Percentiles rank a stretch among this genome's conserved stretches.
These are phyloP conservation scores for Fraxinus americana DNA, from an alignment of 257 asterid genomes.

Conservation along the genomic window DNA sequence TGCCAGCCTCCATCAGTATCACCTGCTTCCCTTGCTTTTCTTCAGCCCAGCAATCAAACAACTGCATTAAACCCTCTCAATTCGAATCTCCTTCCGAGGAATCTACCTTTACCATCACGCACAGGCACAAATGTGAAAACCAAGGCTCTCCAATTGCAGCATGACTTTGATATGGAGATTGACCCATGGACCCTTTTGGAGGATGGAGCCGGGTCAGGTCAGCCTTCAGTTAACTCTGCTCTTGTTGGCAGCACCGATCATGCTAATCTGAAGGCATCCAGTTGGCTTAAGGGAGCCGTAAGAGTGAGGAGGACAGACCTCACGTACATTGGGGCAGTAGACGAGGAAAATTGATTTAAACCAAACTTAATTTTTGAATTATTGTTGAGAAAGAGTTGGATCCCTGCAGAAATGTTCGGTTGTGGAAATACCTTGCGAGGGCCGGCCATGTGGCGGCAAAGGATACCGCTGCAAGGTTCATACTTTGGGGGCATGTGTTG, in stretches of 20 bases:
- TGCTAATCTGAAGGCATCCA: slow-evolving; percentile 71
- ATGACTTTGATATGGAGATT: slow-evolving; percentile 56
- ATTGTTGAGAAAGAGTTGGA: slow-evolving; percentile 22
- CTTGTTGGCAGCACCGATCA: slow-evolving; percentile 53
- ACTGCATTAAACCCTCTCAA: slow-evolving; percentile 46
- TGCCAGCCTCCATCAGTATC: slow-evolving; percentile 79
- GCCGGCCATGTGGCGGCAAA: slow-evolving; percentile 29
- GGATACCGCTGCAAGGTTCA: slow-evolving; percentile 46
- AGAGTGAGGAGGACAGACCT: slow-evolving; percentile 86
- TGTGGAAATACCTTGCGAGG: background rate
- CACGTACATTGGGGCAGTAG: slow-evolving; percentile 80
- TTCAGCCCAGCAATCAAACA: slow-evolving; percentile 66
- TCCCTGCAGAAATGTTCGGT: slow-evolving; percentile 28
- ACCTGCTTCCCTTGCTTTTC: slow-evolving; percentile 63
- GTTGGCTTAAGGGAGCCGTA: slow-evolving; percentile 78
- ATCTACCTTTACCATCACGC: slow-evolving; percentile 53
- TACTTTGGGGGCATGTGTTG: slow-evolving; percentile 37
- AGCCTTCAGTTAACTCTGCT: slow-evolving; percentile 53
- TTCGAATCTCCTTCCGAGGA: slow-evolving; percentile 52
- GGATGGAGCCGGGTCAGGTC: slow-evolving; percentile 85
- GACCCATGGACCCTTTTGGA: slow-evolving; percentile 93
- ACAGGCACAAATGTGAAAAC: slow-evolving; percentile 47
- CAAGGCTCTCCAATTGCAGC: slow-evolving; percentile 49
- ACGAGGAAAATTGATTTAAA: slow-evolving; percentile 79
- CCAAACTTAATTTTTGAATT: slow-evolving; percentile 26